These are phyloP conservation scores for Penicillium arizonense DNA, from an alignment of 495 filamentous ascomycete genomes.

Conservation along the genomic window DNA sequence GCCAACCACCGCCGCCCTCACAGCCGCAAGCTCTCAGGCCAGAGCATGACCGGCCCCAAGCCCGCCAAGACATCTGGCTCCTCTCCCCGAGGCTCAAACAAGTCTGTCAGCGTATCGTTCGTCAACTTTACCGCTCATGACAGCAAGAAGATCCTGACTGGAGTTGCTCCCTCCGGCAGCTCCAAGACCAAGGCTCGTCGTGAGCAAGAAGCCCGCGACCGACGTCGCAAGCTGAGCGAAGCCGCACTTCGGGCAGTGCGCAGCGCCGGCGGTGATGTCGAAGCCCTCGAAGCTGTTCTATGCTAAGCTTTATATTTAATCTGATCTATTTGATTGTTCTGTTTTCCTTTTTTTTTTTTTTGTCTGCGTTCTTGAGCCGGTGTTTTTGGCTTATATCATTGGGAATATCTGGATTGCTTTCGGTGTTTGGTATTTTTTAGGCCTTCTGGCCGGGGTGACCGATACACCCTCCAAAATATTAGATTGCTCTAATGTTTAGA, in stretches of 20 bases:
- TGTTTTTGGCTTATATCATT: slow-evolving; percentile 26
- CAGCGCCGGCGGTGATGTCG: slow-evolving; percentile 77
- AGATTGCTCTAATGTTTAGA: slow-evolving; percentile 28
- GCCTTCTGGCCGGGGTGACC: slow-evolving; percentile 6
- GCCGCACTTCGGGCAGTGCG: slow-evolving; percentile 69
- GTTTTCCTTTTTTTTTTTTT: slow-evolving; percentile 11
- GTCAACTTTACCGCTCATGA: slow-evolving; percentile 91
- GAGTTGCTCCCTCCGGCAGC: slow-evolving; percentile 87
- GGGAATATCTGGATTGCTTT: slow-evolving; percentile 25
- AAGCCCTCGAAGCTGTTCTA: slow-evolving; percentile 49
- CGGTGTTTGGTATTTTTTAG: slow-evolving; percentile 22
- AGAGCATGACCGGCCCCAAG: slow-evolving; percentile 36
- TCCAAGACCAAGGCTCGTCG: slow-evolving; percentile 90
- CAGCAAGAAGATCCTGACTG: slow-evolving; percentile 75
- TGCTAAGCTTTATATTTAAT: slow-evolving; percentile 21
- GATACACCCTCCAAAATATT: slow-evolving; percentile 23
- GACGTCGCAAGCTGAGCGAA: slow-evolving; percentile 70
- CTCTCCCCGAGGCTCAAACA: slow-evolving; percentile 34
- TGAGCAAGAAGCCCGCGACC: slow-evolving; percentile 82
- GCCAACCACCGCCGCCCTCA: slow-evolving; percentile 31
- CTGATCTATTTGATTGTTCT: slow-evolving; percentile 1
- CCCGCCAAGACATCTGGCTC: slow-evolving; percentile 28
- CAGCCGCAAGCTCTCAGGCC: slow-evolving; percentile 37
- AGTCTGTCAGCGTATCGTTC: slow-evolving; percentile 61
- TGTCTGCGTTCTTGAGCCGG: slow-evolving; percentile 18